Conservation (phyloP, 2,329 filamentous ascomycete species). For the Chaetothyriales sp. region DNA sequence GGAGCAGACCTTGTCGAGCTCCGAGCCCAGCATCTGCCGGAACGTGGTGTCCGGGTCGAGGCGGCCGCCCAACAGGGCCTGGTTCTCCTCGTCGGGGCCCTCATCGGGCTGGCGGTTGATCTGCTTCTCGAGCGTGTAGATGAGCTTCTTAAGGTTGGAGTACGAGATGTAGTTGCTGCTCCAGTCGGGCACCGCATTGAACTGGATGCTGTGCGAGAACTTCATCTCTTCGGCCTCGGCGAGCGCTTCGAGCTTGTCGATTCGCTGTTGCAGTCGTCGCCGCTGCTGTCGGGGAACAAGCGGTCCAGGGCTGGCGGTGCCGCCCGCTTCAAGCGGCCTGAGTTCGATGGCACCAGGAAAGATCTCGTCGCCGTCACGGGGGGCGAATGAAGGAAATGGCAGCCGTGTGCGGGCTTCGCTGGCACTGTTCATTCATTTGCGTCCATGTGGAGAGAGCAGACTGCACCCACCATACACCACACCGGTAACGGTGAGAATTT, state of each 20-base stretch:
- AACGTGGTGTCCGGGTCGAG: slow-evolving; percentile 71
- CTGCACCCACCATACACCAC: too few species aligned
- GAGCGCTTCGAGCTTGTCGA: slow-evolving; percentile 15
- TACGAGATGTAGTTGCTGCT: slow-evolving; percentile 96
- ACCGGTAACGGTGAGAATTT: too few species aligned
- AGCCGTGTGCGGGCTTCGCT: slow-evolving; percentile 3
- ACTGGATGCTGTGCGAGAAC: slow-evolving; percentile 98
- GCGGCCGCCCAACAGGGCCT: slow-evolving; percentile 59
- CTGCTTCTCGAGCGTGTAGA: slow-evolving; percentile 87
- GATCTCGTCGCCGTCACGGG: slow-evolving; percentile 1
- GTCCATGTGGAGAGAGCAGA: too few species aligned
- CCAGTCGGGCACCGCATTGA: slow-evolving; percentile 99
- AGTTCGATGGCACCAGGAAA: slow-evolving; percentile 9
- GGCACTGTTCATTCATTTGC: neutral
- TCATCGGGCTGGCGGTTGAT: slow-evolving; percentile 45
- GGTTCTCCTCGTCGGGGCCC: slow-evolving; percentile 62
- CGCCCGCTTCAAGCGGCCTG: slow-evolving; percentile 2
- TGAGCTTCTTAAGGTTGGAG: slow-evolving; percentile 96
- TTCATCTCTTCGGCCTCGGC: slow-evolving; percentile 54
- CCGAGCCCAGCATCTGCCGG: slow-evolving; percentile 64
- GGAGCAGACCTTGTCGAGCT: slow-evolving; percentile 83
- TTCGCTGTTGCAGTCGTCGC: slow-evolving; percentile 9
- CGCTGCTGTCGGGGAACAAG: slow-evolving; percentile 1
- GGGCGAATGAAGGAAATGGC: neutral
- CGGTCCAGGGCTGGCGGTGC: neutral